Conservation (phyloP, 2,329 filamentous ascomycete species). For the Gnomoniopsis sp. region DNA sequence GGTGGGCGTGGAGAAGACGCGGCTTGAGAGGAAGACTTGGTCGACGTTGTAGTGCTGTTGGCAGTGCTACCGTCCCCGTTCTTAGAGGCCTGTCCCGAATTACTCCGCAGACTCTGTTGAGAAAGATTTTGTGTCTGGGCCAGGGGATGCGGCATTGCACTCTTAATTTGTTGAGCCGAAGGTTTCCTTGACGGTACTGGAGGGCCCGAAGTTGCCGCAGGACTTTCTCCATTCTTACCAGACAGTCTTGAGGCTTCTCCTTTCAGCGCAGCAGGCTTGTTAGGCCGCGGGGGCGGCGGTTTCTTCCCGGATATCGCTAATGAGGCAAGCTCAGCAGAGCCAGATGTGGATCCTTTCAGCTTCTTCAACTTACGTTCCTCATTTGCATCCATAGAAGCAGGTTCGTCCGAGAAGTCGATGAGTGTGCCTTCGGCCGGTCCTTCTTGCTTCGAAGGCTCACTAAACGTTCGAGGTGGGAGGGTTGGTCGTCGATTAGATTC, state of each 20-base stretch:
- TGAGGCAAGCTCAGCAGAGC: slow-evolving; percentile 9
- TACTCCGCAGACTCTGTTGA: slow-evolving; percentile 27
- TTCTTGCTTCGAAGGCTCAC: slow-evolving; percentile 23
- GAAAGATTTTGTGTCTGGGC: slow-evolving; percentile 40
- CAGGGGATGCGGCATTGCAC: slow-evolving; percentile 33
- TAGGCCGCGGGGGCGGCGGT: slow-evolving; percentile 50
- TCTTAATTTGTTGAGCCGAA: slow-evolving; percentile 19
- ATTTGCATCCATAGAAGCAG: slow-evolving; percentile 34
- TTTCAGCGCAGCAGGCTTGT: slow-evolving; percentile 55
- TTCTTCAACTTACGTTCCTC: slow-evolving; percentile 31
- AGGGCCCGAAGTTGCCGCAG: slow-evolving; percentile 23
- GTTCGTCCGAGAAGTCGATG: slow-evolving; percentile 59
- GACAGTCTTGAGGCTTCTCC: slow-evolving; percentile 34
- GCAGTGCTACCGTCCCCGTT: slow-evolving; percentile 14
- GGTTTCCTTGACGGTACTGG: slow-evolving; percentile 35
- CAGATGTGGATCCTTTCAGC: slow-evolving; percentile 19
- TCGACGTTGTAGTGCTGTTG: slow-evolving; percentile 16
- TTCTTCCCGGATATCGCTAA: slow-evolving; percentile 25
- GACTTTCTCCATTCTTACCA: slow-evolving; percentile 17
- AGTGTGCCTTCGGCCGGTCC: slow-evolving; percentile 52
- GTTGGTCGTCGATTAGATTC: slow-evolving; percentile 25
- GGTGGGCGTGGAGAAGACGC: slow-evolving; percentile 11
- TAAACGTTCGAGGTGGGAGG: slow-evolving; percentile 30
- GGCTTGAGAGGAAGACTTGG: slow-evolving; percentile 3
- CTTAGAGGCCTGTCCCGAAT: slow-evolving; percentile 12